Evolutionary conservation across 176 grass and related monocot species (phyloP).

Genomic region (Oryza meyeriana): DNA sequence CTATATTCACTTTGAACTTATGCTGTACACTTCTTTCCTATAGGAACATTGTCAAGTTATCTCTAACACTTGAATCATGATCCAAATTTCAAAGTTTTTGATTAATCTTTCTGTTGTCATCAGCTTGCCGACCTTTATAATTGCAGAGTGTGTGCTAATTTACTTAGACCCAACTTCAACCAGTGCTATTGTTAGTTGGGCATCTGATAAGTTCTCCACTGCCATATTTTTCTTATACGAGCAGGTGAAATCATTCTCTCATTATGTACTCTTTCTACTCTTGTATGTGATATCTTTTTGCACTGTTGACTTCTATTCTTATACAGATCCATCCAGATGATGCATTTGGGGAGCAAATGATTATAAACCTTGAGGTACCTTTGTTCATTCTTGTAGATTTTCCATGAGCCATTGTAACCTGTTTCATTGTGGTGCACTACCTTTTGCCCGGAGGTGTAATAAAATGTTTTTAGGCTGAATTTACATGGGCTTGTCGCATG

Average conservation of each 20-base stretch:
- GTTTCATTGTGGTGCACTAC: background rate
- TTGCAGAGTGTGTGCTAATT: conserved; percentile 99
- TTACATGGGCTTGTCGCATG: background rate
- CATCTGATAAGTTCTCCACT: conserved; percentile 71
- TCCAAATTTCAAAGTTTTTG: conserved; percentile 27
- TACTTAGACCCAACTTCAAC: conserved; percentile 82
- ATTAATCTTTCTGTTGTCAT: conserved; percentile 68
- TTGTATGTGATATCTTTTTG: conserved; percentile 13
- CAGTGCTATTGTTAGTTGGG: conserved; percentile 74
- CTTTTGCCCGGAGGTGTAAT: conserved; percentile 15
- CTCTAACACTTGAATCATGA: conserved; percentile 18
- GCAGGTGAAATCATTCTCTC: conserved; percentile 54
- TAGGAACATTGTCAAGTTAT: conserved; percentile 7
- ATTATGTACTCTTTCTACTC: conserved; percentile 8
- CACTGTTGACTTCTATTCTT: conserved; percentile 23
- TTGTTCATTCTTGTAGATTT: conserved; percentile 2
- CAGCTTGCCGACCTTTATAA: conserved; percentile 99
- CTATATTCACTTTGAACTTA: conserved; percentile 1
- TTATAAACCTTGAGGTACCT: conserved; percentile 90
- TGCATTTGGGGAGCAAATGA: conserved; percentile 99
- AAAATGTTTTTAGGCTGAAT: background rate
- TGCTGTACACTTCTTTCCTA: background rate
- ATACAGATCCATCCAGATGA: conserved; percentile 91
- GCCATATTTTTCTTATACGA: conserved; percentile 93
- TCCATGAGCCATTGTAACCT: background rate